phyloP scores from a whole-genome alignment of 2,329 filamentous ascomycete genomes.

The Ceratocystis huliohia region DNA sequence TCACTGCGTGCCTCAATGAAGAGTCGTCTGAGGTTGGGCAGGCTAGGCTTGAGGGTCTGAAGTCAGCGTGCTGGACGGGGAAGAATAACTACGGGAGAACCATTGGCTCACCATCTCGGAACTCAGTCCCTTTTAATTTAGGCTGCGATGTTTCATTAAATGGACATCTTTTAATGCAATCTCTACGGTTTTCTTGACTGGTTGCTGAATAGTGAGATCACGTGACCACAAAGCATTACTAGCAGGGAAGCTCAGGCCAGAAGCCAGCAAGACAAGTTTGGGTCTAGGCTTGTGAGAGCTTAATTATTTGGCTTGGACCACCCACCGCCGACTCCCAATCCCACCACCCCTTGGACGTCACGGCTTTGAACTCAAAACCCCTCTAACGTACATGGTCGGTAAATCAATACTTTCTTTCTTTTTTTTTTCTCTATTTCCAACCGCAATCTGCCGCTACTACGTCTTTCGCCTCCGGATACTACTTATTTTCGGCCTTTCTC shows the following conservation, averaged over 20 bases:
- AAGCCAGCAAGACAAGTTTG: conserved; percentile 18
- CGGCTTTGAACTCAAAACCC: neutral
- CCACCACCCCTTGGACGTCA: conserved; percentile 11
- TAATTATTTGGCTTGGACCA: neutral
- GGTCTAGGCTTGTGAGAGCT: conserved; percentile 2
- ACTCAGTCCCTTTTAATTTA: neutral
- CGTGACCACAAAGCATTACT: neutral
- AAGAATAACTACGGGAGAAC: neutral
- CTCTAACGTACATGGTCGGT: neutral
- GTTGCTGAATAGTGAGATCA: neutral
- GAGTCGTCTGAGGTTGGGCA: conserved; percentile 88
- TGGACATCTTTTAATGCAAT: neutral
- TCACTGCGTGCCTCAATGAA: conserved; percentile 92
- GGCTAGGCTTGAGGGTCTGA: conserved; percentile 46
- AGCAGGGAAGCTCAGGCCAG: conserved; percentile 9
- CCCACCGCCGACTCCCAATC: neutral
- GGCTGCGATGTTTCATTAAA: neutral
- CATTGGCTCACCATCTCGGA: conserved; percentile 14
- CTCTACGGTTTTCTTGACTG: neutral
- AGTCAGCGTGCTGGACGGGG: too few relatives aligned
- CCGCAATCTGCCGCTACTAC: neutral
- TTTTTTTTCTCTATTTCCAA: neutral
- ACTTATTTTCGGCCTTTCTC: neutral
- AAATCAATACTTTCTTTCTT: neutral
- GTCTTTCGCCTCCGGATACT: neutral